Percentiles rank a stretch among this genome's conserved stretches.
phyloP scores from a whole-genome alignment of 169 alveolate species.

The Babesia caballi region DNA sequence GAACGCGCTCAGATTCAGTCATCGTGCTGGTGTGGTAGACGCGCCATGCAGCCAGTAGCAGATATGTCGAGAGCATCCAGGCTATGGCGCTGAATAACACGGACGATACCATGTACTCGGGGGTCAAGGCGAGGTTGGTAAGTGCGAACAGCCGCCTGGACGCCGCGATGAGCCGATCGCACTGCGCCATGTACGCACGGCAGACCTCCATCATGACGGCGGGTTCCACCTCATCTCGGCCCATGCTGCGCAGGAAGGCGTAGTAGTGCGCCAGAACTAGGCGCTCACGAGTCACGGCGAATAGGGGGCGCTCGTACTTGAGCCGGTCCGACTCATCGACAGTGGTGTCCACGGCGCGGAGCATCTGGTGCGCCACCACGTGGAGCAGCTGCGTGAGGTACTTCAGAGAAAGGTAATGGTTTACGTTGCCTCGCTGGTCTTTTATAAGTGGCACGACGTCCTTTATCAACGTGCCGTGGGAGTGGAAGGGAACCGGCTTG shows the following conservation, averaged over 20 bases:
- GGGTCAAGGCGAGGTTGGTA: slow-evolving; percentile 9
- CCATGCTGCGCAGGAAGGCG: slow-evolving; percentile 32
- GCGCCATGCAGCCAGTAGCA: slow-evolving; percentile 6
- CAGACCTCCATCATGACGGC: slow-evolving; percentile 1
- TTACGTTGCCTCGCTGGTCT: slow-evolving; percentile 26
- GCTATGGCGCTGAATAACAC: neutral
- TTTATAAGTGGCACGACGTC: slow-evolving; percentile 28
- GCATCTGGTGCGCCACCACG: slow-evolving; percentile 20
- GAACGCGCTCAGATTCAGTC: neutral
- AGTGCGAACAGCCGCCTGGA: neutral
- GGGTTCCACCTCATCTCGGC: slow-evolving; percentile 4
- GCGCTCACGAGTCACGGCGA: slow-evolving; percentile 3
- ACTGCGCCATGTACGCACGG: slow-evolving; percentile 4
- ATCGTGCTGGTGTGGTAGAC: neutral
- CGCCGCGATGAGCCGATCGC: slow-evolving; percentile 3
- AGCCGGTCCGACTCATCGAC: neutral
- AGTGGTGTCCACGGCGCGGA: slow-evolving; percentile 42
- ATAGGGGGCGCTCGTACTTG: neutral
- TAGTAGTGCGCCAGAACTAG: slow-evolving; percentile 5
- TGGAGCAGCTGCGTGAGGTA: slow-evolving; percentile 40
- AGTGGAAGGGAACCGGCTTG: slow-evolving; percentile 48
- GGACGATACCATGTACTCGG: slow-evolving; percentile 11
- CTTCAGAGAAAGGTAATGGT: slow-evolving; percentile 25
- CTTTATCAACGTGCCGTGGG: slow-evolving; percentile 32
- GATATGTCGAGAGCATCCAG: neutral